phyloP scores from a whole-genome alignment of 1,284 basidiomycete species.

The Rhodofomes roseus region DNA sequence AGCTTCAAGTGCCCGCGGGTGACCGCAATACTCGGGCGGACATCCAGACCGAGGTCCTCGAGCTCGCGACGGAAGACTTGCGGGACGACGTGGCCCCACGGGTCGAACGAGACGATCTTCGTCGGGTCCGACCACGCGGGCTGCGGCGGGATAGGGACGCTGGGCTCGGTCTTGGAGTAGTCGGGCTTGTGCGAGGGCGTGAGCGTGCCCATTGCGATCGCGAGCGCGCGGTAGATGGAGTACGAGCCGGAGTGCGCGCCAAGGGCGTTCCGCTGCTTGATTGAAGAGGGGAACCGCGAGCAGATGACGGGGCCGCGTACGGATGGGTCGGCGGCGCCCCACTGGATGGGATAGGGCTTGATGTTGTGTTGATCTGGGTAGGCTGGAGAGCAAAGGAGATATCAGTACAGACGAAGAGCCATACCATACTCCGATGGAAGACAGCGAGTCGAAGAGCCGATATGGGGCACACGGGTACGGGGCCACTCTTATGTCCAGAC shows the following conservation, averaged over 20 bases:
- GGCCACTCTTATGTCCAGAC: too few relatives aligned
- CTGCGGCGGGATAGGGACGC: conserved; percentile 79
- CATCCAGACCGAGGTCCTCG: conserved; percentile 64
- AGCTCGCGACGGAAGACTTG: conserved; percentile 71
- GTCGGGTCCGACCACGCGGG: conserved; percentile 75
- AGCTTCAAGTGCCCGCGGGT: conserved; percentile 89
- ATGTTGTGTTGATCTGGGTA: conserved; percentile 75
- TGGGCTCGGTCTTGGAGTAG: conserved; percentile 86
- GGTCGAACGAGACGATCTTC: conserved; percentile 94
- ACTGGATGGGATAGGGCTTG: conserved; percentile 73
- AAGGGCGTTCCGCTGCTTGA: conserved; percentile 91
- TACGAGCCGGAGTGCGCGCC: conserved; percentile 94
- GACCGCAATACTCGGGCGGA: conserved; percentile 88
- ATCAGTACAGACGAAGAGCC: not conserved
- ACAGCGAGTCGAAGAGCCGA: too few relatives aligned
- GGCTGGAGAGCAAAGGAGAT: conserved; percentile 34
- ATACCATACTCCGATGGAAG: not conserved
- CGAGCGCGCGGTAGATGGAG: conserved; percentile 90
- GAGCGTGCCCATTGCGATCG: conserved; percentile 88
- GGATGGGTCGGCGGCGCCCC: conserved; percentile 72
- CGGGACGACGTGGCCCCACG: conserved; percentile 90
- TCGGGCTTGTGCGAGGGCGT: conserved; percentile 85
- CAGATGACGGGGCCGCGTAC: conserved; percentile 87
- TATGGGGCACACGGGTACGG: too few relatives aligned
- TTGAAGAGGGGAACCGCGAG: conserved; percentile 78